These are phyloP conservation scores for Geosmithia flava DNA, from an alignment of 2,329 filamentous ascomycete genomes.

Conservation along the genomic window DNA sequence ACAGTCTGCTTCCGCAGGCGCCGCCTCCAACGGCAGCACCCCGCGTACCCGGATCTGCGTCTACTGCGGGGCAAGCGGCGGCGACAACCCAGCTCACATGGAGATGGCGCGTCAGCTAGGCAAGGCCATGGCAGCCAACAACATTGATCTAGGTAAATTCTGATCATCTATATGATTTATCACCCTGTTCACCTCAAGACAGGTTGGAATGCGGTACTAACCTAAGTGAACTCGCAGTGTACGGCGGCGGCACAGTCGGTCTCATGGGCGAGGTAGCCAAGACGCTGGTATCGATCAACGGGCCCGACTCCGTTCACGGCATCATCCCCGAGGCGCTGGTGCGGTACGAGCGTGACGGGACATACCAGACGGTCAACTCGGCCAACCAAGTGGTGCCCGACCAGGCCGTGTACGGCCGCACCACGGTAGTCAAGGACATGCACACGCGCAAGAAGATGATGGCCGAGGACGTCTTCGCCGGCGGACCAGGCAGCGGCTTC, in stretches of 20 bases:
- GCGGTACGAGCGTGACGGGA: conserved; percentile 58
- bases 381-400: conserved; percentile 48
- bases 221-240: conserved; percentile 40
- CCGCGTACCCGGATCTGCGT: conserved; percentile 66
- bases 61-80: conserved; percentile 78
- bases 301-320: conserved; percentile 75
- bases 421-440: conserved; percentile 89
- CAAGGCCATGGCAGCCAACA: conserved; percentile 57
- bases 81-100: conserved; percentile 62
- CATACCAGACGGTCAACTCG: conserved; percentile 31
- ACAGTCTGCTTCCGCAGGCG: conserved; percentile 8
- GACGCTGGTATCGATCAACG: conserved; percentile 71
- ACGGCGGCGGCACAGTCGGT: conserved; percentile 87
- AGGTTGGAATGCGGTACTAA: neutral
- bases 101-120: conserved; percentile 69
- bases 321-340: conserved; percentile 85
- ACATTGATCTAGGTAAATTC: conserved; percentile 58
- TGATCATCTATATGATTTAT: neutral
- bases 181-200: neutral
- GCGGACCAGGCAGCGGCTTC: conserved; percentile 77
- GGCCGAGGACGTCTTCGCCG: conserved; percentile 74
- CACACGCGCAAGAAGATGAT: conserved; percentile 91
- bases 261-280: conserved; percentile 92
- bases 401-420: conserved; percentile 59
- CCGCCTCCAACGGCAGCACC: conserved; percentile 12